A percentile compares a stretch with the other conserved stretches of the same genome.
Evolutionary conservation across 305 asterid genomes (phyloP).

Genomic region (Petunia hybrid): DNA sequence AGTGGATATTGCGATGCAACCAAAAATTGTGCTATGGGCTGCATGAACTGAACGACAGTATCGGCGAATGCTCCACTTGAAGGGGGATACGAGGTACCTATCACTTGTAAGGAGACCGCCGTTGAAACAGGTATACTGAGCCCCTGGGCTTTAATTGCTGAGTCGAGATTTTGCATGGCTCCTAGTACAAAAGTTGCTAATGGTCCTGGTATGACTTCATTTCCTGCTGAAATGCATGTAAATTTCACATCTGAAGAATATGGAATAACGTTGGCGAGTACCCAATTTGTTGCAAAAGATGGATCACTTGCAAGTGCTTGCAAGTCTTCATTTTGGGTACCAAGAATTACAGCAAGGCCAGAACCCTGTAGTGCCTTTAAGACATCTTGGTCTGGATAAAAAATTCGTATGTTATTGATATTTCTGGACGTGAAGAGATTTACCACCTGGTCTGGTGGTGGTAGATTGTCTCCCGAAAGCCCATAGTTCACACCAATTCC

Average conservation of each 20-base stretch:
- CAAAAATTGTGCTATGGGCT: slow-evolving; percentile 29
- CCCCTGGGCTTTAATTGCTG: slow-evolving; percentile 23
- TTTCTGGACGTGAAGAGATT: too few relatives aligned
- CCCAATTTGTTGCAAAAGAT: too few relatives aligned
- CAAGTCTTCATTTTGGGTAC: slow-evolving; percentile 35
- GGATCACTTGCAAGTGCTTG: slow-evolving; percentile 34
- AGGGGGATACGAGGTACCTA: not conserved
- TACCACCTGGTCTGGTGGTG: too few relatives aligned
- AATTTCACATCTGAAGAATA: not conserved
- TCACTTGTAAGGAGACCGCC: slow-evolving; percentile 25
- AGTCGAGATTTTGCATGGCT: slow-evolving; percentile 40
- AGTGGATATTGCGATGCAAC: slow-evolving; percentile 28
- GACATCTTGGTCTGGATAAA: too few relatives aligned
- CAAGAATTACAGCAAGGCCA: slow-evolving; percentile 34
- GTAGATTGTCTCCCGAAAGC: too few relatives aligned
- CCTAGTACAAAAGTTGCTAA: slow-evolving; percentile 32
- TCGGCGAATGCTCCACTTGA: not conserved
- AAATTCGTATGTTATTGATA: too few relatives aligned
- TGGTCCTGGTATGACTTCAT: slow-evolving; percentile 42
- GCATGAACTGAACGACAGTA: not conserved
- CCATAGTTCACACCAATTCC: too few relatives aligned
- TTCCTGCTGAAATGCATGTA: slow-evolving; percentile 41
- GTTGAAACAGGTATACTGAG: slow-evolving; percentile 33
- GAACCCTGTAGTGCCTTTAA: slow-evolving; percentile 31
- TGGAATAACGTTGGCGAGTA: slow-evolving; percentile 12